Evolutionary conservation across 257 asterid genomes (phyloP).

Genomic region (Asclepias syriaca): DNA sequence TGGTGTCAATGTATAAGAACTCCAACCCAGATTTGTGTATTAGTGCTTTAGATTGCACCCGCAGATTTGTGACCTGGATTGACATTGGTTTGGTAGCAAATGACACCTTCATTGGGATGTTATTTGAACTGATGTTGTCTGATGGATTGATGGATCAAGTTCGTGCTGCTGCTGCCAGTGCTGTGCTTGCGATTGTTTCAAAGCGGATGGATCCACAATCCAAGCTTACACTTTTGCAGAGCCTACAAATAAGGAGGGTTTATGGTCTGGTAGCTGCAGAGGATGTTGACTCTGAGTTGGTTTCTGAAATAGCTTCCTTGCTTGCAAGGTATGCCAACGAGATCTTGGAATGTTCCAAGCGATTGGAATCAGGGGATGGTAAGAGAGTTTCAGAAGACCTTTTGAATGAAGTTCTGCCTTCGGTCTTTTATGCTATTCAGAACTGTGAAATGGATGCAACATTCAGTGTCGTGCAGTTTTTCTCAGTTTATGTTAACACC

Average conservation of each 20-base stretch:
- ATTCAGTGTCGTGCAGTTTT: conserved; percentile 79
- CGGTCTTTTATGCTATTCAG: conserved; percentile 71
- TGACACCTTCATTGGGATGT: conserved; percentile 53
- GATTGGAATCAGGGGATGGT: conserved; percentile 52
- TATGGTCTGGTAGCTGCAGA: conserved; percentile 53
- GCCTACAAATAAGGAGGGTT: conserved; percentile 68
- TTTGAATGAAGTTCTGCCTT: conserved; percentile 85
- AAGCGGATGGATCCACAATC: conserved; percentile 83
- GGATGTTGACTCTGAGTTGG: conserved; percentile 58
- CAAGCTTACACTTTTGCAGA: conserved; percentile 67
- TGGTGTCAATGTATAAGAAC: conserved; percentile 55
- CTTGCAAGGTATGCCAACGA: conserved; percentile 83
- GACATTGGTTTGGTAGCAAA: conserved; percentile 83
- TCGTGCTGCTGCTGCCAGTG: conserved; percentile 72
- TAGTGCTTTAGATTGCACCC: conserved; percentile 62
- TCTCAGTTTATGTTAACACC: conserved; percentile 76
- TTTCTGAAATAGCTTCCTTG: conserved; percentile 64
- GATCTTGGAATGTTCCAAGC: conserved; percentile 73
- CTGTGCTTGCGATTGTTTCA: conserved; percentile 63
- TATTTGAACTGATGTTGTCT: conserved; percentile 69
- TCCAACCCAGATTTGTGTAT: conserved; percentile 66
- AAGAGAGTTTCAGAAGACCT: conserved; percentile 55
- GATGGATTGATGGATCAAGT: conserved; percentile 60
- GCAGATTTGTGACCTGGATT: conserved; percentile 86
- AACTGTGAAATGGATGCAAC: conserved; percentile 60